Evolutionary conservation across 371 early-diverging fungal genomes (phyloP), one percentile per base, ranked within the genome.

Genomic region (Apophysomyces sp.): DNA sequence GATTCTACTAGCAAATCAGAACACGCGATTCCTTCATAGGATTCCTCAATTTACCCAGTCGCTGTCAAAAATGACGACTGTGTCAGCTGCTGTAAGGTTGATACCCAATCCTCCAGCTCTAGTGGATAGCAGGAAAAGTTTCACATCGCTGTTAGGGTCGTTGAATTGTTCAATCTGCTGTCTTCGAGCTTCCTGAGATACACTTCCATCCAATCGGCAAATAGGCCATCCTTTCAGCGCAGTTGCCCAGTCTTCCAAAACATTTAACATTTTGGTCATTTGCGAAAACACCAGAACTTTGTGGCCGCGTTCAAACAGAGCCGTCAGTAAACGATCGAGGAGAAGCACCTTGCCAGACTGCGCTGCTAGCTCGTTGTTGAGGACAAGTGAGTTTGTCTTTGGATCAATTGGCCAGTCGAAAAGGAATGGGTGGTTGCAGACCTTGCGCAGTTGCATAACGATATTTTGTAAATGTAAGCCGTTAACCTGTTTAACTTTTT

Each of bases 91-190:
- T 9, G 94, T 92, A 64, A 98, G 76, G 62, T 98, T 98, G 69
- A 98, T 94, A 55, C 97, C 97, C 34, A 98, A 73, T 0, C 97
- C 95, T 68, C 98, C 99, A 18, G 99, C 98, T 54, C 99, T 87
- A 0, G 99, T 99, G 29, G 95, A 93, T 27, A 99, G 74, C 40
- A 99, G 77, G 71, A 99, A 99, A 21, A 99, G 73, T 58, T 89
- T 91, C 7, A 68, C 60, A 15, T 79, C 55, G 31, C 74, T 76
- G 8, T 73, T 52, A 15, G 78, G 75, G 13, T 76, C 62, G 68
- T 88, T 84, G 59, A 88, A 85, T n/a, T 68, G 64, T 6, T 77
- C 83, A 57, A 98, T 94, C 61, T 95, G 87, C 49, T 85, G 71
- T 39, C 89, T 82, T 15, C 99, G 86, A 0, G 88, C 87, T 26